These are phyloP conservation scores for Pseudonitzschia pungens DNA, from an alignment of 108 stramenopile genomes.

Conservation along the genomic window DNA sequence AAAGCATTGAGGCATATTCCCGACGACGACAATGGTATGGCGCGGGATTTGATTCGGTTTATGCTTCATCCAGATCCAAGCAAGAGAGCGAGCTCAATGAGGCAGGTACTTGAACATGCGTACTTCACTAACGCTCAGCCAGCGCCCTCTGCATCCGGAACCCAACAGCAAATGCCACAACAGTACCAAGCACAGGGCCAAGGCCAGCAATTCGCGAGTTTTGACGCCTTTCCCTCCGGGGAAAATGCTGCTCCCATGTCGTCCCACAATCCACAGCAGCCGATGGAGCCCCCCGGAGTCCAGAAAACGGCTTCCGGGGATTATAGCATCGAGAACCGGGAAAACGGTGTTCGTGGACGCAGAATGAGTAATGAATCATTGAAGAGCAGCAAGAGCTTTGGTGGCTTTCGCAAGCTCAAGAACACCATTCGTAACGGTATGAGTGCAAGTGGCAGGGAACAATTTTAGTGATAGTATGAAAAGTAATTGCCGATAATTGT, in stretches of 20 bases:
- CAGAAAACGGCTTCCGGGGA: background rate
- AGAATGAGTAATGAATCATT: slow-evolving; percentile 3
- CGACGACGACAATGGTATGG: slow-evolving; percentile 42
- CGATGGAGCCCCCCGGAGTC: background rate
- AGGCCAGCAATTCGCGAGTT: background rate
- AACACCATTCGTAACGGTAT: slow-evolving; percentile 4
- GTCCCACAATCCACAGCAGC: slow-evolving; percentile 2
- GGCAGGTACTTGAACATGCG: slow-evolving; percentile 74
- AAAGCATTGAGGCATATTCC: slow-evolving; percentile 67
- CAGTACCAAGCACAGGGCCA: slow-evolving; percentile 1
- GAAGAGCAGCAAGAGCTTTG: slow-evolving; percentile 15
- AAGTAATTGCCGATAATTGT: background rate
- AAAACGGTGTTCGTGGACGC: slow-evolving; percentile 32
- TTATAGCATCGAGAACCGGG: slow-evolving; percentile 21
- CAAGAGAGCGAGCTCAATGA: slow-evolving; percentile 57
- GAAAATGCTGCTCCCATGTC: background rate
- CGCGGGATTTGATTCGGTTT: slow-evolving; percentile 56
- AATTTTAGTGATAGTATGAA: background rate
- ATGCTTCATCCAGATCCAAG: slow-evolving; percentile 75
- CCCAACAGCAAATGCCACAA: slow-evolving; percentile 6
- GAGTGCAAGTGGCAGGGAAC: background rate
- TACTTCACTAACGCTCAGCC: slow-evolving; percentile 49
- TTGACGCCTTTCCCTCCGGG: background rate
- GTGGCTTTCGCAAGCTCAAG: slow-evolving; percentile 11
- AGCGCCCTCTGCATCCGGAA: slow-evolving; percentile 14